Conservation (phyloP, 176 grass and related monocot genomes). For the Echinochloa phyllopogon region DNA sequence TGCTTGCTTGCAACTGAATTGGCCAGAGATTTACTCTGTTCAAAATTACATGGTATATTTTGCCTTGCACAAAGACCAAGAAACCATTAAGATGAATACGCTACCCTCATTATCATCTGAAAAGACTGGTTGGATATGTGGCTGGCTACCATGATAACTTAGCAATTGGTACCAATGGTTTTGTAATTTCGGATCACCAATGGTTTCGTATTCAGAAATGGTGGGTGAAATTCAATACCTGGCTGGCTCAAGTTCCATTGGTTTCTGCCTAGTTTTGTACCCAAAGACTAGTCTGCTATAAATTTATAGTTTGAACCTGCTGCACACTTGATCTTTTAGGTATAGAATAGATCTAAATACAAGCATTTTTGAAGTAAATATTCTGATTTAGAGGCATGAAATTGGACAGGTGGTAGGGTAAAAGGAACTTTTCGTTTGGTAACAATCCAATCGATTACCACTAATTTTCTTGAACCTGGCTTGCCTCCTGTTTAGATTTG, state of each 20-base stretch:
- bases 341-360: not conserved
- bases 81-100: not conserved
- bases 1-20: not conserved
- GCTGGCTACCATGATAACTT: not conserved
- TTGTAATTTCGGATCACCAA: not conserved
- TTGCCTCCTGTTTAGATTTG: not conserved
- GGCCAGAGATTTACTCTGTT: not conserved
- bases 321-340: not conserved
- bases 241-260: not conserved
- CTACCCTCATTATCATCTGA: not conserved
- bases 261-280: not conserved
- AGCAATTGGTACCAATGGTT: not conserved
- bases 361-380: not conserved
- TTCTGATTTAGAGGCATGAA: not conserved
- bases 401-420: not conserved
- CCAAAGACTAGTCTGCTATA: not conserved
- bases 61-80: not conserved
- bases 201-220: not conserved
- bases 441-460: not conserved
- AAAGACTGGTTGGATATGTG: not conserved
- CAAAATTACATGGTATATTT: not conserved
- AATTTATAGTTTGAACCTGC: not conserved
- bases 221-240: not conserved
- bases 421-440: not conserved
- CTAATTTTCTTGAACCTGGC: not conserved